These are phyloP conservation scores for Aspergillus bombycis DNA, from an alignment of 2,329 filamentous ascomycete genomes.

Conservation along the genomic window DNA sequence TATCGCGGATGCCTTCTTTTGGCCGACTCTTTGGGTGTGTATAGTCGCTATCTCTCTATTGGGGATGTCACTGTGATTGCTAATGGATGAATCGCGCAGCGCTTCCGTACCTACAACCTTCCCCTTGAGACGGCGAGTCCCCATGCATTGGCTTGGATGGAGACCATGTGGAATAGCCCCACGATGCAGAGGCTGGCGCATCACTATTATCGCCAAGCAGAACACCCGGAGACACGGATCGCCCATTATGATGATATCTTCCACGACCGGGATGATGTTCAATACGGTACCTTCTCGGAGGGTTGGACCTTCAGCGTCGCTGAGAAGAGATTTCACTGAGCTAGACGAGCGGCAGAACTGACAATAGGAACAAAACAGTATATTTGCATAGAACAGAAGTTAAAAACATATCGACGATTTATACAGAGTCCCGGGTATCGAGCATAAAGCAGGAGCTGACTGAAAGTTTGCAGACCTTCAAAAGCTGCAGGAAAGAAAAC, in stretches of 20 bases:
- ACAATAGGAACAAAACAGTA: neutral
- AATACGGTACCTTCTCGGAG: slow-evolving; percentile 30
- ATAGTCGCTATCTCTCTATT: neutral
- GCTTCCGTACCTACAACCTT: slow-evolving; percentile 37
- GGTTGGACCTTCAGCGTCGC: slow-evolving; percentile 33
- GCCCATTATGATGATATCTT: slow-evolving; percentile 38
- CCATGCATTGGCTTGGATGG: slow-evolving; percentile 37
- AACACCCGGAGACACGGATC: slow-evolving; percentile 32
- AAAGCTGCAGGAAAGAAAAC: neutral
- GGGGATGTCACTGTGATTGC: too few species aligned
- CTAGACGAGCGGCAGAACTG: neutral
- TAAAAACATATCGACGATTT: neutral
- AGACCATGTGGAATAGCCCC: slow-evolving; percentile 38
- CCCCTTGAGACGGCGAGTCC: slow-evolving; percentile 29
- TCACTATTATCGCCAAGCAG: slow-evolving; percentile 33
- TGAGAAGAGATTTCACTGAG: neutral
- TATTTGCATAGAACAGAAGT: neutral
- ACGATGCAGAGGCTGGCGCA: slow-evolving; percentile 24
- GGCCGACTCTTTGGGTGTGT: slow-evolving; percentile 42
- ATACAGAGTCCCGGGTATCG: neutral
- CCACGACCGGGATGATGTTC: slow-evolving; percentile 26
- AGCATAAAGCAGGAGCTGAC: neutral
- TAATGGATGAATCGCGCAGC: slow-evolving; percentile 21
- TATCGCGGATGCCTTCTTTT: slow-evolving; percentile 44
- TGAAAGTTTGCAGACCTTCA: neutral